Evolutionary conservation across 345 rosid genomes (phyloP).

Genomic region (Eucalyptus erythrocorys): DNA sequence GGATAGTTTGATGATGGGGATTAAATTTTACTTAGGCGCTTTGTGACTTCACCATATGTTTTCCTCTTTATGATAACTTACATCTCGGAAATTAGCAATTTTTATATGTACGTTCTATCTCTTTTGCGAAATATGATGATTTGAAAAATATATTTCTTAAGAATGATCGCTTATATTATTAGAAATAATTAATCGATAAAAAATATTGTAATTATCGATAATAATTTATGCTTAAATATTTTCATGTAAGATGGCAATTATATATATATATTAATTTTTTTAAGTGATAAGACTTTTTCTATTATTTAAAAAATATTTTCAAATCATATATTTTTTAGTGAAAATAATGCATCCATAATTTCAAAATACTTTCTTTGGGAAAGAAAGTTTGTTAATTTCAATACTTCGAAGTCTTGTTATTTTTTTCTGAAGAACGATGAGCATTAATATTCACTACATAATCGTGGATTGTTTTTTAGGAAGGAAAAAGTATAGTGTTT

Average conservation of each 20-base stretch:
- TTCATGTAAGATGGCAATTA: no score
- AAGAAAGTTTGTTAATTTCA: background rate
- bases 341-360: background rate
- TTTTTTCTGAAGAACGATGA: background rate
- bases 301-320: background rate
- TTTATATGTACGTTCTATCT: no score
- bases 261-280: background rate
- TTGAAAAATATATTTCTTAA: no score
- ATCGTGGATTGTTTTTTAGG: background rate
- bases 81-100: no score
- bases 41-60: background rate
- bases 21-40: background rate
- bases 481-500: background rate
- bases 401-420: background rate
- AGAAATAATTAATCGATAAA: no score
- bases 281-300: background rate
- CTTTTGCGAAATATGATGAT: no score
- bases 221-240: no score
- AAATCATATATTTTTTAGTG: background rate
- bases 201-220: fast-evolving
- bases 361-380: background rate
- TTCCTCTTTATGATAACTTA: no score
- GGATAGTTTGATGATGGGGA: background rate
- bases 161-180: no score
- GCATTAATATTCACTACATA: background rate